Conservation (phyloP, 179 eudicot genomes). For the Beta macrorhiza region DNA sequence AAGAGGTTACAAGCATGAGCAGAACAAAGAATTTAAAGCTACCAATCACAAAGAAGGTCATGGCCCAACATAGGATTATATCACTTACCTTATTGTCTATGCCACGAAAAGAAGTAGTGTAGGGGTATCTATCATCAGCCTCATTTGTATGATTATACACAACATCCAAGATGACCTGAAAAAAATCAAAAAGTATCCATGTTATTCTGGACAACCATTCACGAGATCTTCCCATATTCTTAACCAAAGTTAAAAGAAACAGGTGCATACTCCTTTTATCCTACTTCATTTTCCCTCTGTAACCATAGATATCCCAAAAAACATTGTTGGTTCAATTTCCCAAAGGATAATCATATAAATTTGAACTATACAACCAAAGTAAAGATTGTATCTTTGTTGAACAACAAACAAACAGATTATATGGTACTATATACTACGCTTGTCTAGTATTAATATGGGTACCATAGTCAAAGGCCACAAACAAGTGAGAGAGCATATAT, state of each 20-base stretch:
- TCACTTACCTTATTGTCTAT: conserved; percentile 88
- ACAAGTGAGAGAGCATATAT: neutral
- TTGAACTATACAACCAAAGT: neutral
- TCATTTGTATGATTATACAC: conserved; percentile 99
- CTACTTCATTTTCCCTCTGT: neutral
- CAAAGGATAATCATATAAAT: neutral
- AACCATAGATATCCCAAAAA: neutral
- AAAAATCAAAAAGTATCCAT: conserved; percentile 20
- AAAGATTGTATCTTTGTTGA: neutral
- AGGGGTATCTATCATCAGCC: conserved; percentile 90
- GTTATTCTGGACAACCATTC: neutral
- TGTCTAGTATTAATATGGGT: neutral
- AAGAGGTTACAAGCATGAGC: neutral
- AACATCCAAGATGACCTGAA: conserved; percentile 97
- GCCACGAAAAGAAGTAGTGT: conserved; percentile 95
- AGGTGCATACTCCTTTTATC: neutral
- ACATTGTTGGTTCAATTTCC: neutral
- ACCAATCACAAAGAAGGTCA: neutral
- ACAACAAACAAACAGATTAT: neutral
- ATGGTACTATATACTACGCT: no score
- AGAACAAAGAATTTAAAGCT: neutral
- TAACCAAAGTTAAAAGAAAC: neutral
- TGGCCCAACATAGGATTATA: neutral
- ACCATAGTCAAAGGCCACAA: neutral
- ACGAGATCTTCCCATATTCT: neutral